Evolutionary conservation across 2,329 filamentous ascomycete species (phyloP).

Genomic region (Chaetomiaceae sp.): DNA sequence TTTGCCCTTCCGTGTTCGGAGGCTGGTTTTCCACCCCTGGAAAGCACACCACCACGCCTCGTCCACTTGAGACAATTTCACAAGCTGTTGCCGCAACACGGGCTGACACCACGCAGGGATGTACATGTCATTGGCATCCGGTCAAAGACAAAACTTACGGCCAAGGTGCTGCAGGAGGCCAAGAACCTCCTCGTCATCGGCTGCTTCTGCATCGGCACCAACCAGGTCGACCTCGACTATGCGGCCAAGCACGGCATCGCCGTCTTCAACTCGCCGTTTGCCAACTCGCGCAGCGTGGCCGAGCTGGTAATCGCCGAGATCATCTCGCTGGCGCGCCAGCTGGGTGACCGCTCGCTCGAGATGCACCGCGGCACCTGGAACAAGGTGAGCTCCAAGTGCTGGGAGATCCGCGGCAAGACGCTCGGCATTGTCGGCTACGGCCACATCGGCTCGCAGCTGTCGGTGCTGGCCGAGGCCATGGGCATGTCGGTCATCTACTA

Average conservation of each 20-base stretch:
- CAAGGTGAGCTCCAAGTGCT: slow-evolving; percentile 94
- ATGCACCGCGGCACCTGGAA: slow-evolving; percentile 96
- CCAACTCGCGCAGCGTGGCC: slow-evolving; percentile 93
- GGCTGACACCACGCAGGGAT: slow-evolving; percentile 53
- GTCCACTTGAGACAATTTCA: neutral
- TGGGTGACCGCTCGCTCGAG: slow-evolving; percentile 89
- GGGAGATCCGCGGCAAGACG: slow-evolving; percentile 97
- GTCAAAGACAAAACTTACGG: slow-evolving; percentile 92
- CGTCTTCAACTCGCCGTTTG: slow-evolving; percentile 98
- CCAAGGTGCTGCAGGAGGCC: slow-evolving; percentile 78
- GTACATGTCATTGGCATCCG: slow-evolving; percentile 97
- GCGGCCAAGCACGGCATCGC: slow-evolving; percentile 83
- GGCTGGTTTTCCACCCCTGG: slow-evolving; percentile 8
- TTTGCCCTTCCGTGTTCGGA: slow-evolving; percentile 21
- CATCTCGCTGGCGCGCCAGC: slow-evolving; percentile 83
- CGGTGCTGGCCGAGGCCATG: slow-evolving; percentile 93
- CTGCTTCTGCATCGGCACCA: slow-evolving; percentile 98
- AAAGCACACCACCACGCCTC: neutral
- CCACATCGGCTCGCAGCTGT: slow-evolving; percentile 94
- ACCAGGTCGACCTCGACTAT: slow-evolving; percentile 83
- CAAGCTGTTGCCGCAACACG: neutral
- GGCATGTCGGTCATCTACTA: slow-evolving; percentile 98
- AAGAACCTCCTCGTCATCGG: slow-evolving; percentile 94
- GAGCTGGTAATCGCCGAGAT: slow-evolving; percentile 95
- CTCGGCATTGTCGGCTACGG: slow-evolving; percentile 95